phyloP scores from a whole-genome alignment of 148 eudicot species.

The Hydrangea macrophylla region DNA sequence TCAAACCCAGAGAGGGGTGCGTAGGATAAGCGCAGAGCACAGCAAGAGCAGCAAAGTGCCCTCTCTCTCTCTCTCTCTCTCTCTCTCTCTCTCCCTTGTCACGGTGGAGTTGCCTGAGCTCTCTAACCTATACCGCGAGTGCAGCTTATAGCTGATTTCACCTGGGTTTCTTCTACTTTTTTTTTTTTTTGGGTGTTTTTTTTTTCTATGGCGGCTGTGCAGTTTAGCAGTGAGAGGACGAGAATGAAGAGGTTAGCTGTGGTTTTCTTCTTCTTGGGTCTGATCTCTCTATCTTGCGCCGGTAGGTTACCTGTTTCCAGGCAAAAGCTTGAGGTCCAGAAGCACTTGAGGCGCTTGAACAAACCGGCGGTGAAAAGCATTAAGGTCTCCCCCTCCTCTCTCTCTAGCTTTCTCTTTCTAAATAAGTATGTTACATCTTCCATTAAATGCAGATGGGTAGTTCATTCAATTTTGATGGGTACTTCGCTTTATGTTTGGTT shows the following conservation, averaged over 20 bases:
- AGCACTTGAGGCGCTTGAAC: conserved; percentile 79
- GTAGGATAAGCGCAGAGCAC: conserved; percentile 14
- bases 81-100: too few relatives aligned
- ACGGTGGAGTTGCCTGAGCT: conserved; percentile 1
- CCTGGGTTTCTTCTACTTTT: background rate
- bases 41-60: background rate
- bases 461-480: background rate
- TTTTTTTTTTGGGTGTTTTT: background rate
- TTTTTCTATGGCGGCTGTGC: conserved; percentile 25
- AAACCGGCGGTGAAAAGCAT: conserved; percentile 66
- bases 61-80: too few relatives aligned
- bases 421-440: background rate
- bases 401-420: background rate
- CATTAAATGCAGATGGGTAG: background rate
- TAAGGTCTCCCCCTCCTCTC: conserved; percentile 36
- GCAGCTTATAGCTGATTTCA: background rate
- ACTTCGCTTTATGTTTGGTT: background rate
- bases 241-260: conserved; percentile 13
- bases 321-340: conserved; percentile 67
- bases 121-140: background rate
- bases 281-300: conserved; percentile 37
- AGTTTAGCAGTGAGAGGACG: conserved; percentile 12
- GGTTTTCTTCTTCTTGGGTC: conserved; percentile 25
- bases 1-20: conserved; percentile 3
- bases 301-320: conserved; percentile 40